These are phyloP conservation scores for Melaleuca alternifolia DNA, from an alignment of 345 rosid species.

Conservation along the genomic window DNA sequence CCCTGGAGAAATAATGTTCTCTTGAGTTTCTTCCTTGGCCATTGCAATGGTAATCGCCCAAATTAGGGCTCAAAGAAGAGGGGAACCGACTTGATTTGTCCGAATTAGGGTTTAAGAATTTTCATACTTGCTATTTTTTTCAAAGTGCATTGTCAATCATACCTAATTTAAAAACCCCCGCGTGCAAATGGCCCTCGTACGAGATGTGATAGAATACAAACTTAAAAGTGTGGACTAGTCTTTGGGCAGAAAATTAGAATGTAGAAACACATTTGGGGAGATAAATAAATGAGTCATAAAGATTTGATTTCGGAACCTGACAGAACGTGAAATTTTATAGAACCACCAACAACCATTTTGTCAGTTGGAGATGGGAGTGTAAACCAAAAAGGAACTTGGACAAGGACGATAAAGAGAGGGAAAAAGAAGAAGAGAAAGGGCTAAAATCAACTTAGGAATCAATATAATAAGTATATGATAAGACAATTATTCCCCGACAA, in stretches of 20 bases:
- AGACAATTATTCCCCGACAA: not conserved
- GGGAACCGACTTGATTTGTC: no score
- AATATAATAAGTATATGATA: not conserved
- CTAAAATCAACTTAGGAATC: not conserved
- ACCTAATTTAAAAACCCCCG: not conserved
- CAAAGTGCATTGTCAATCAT: not conserved
- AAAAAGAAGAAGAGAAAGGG: not conserved
- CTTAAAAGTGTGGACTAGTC: not conserved
- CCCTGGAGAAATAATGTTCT: no score
- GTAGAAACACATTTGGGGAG: not conserved
- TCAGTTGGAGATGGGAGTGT: not conserved
- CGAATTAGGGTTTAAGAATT: not conserved
- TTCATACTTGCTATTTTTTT: not conserved
- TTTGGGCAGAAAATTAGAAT: not conserved
- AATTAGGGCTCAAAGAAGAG: no score
- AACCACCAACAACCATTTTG: not conserved
- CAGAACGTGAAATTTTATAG: accelerated
- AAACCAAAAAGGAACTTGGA: not conserved
- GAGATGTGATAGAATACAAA: not conserved
- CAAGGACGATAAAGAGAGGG: not conserved
- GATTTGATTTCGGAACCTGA: not conserved
- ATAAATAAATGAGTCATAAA: not conserved
- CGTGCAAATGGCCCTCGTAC: not conserved
- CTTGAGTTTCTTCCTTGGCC: no score
- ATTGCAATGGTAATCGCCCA: no score